Base-by-base conservation (phyloP, 805 yeast genomes). In the Yamadazyma paraphyllophila region DNA sequence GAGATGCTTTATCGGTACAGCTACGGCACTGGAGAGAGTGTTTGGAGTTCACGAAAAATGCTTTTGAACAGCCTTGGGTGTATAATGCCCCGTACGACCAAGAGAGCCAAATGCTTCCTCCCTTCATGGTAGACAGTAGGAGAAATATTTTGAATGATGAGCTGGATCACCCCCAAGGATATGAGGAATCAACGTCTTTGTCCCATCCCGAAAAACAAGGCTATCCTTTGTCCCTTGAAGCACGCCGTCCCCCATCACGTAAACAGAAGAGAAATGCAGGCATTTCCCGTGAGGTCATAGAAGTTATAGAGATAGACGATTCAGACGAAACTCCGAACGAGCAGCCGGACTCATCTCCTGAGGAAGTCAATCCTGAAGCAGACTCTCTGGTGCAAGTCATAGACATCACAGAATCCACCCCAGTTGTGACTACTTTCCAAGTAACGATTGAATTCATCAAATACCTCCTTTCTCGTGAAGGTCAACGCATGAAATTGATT, bases 1-100 rank as follows among this genome's bases (percentile, higher is more conserved):
- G 41, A 4, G 41, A 30, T 14, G 59, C 57, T 12, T 45, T 69
- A 11, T 52, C 46, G 1, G 44, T 51, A 5, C 74, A 71, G 42
- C 41, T 68, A 12, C 48, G 38, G 4, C 54, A 54, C 44, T 69
- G 74, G 75, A 45, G 52, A 4, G 46, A 50, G 6, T 52, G 58
- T 10, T 45, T 70, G 13, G 50, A 51, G 1, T 52, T 51, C 27
- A 50, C 66, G 29, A 41, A 50, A 6, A 32, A 39, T 11, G 36
- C 49, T 4, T 52, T 69, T 2, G 13, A 25, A 6, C 36, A 13
- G 2, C 66, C 66, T 0, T 70, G 75, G 75, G 52, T 49, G 4
- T 47, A 40, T 38, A 12, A 32, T 5, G 37, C 41, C 3, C 13
- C 13, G 4, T 11, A 25, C 7, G 41, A 27, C 12, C 13, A 14